These are phyloP conservation scores for Bipolaris gigantea DNA, from an alignment of 2,329 filamentous ascomycete genomes.

Conservation along the genomic window DNA sequence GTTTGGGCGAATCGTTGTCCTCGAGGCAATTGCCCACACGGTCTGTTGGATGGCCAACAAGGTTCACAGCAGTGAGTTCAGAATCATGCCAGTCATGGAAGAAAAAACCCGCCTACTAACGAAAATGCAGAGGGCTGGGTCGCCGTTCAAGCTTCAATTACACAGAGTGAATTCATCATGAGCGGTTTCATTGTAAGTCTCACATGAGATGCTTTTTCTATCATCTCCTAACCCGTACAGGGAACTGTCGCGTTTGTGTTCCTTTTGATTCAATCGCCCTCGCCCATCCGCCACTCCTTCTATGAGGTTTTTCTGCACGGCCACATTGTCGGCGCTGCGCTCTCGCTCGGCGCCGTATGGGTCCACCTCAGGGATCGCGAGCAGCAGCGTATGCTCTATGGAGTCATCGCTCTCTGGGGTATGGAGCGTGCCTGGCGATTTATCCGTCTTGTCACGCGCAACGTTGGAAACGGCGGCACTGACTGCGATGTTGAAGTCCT, in stretches of 20 bases:
- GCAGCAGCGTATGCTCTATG: conserved; percentile 64
- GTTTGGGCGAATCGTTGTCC: conserved; percentile 74
- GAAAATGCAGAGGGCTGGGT: conserved; percentile 53
- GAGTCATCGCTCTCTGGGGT: conserved; percentile 67
- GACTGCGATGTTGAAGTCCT: conserved; percentile 73
- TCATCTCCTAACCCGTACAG: conserved; percentile 58
- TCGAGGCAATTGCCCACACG: conserved; percentile 69
- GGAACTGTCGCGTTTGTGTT: conserved; percentile 62
- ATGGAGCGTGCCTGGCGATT: conserved; percentile 65
- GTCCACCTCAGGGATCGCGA: conserved; percentile 61
- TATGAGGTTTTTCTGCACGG: conserved; percentile 77
- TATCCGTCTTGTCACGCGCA: conserved; percentile 64
- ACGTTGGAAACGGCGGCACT: conserved; percentile 67
- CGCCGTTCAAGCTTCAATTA: conserved; percentile 47
- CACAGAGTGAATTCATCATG: conserved; percentile 54
- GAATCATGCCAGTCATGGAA: not conserved
- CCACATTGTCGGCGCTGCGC: conserved; percentile 66
- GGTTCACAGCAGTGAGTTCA: conserved; percentile 41
- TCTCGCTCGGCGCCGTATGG: conserved; percentile 66
- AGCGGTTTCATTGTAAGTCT: conserved; percentile 65
- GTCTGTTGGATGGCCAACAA: conserved; percentile 59
- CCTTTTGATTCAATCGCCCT: conserved; percentile 69
- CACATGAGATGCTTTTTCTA: conserved; percentile 58
- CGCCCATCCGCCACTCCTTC: conserved; percentile 73
- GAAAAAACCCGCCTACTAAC: conserved; percentile 18